phyloP scores from a whole-genome alignment of 169 alveolate species.

The Plasmodium adleri region DNA sequence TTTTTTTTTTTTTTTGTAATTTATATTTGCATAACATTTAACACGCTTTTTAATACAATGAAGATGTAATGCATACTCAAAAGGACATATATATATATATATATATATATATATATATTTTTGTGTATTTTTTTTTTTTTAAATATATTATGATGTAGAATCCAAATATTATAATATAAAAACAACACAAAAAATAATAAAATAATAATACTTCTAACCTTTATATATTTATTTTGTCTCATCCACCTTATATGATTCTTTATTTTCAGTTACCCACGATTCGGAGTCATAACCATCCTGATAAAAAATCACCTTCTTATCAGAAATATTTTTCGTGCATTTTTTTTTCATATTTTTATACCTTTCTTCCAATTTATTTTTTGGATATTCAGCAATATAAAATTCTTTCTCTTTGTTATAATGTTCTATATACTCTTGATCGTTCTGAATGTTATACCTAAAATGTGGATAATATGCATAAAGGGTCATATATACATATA shows the following conservation, averaged over 20 bases:
- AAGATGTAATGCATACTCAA: too few relatives aligned
- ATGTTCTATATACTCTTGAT: constrained; percentile 24
- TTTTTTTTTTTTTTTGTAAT: too few relatives aligned
- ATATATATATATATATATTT: too few relatives aligned
- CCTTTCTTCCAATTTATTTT: constrained; percentile 7
- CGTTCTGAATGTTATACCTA: constrained; percentile 67
- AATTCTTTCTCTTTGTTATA: constrained; percentile 40
- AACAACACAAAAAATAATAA: too few relatives aligned
- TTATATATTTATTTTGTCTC: background rate
- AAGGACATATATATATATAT: too few relatives aligned
- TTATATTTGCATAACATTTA: too few relatives aligned
- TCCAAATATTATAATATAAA: too few relatives aligned
- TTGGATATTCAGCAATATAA: constrained; percentile 36
- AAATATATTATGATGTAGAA: too few relatives aligned
- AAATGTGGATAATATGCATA: background rate
- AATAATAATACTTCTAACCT: background rate
- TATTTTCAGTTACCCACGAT: constrained; percentile 56
- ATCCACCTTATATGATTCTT: constrained; percentile 20
- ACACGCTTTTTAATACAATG: too few relatives aligned
- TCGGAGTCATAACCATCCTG: constrained; percentile 23
- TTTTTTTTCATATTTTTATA: constrained; percentile 9
- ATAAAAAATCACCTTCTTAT: constrained; percentile 43
- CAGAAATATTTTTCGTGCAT: constrained; percentile 30
- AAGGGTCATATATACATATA: background rate
- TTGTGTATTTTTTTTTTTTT: too few relatives aligned